A percentile compares a stretch with the other conserved stretches of the same genome.
These are phyloP conservation scores for Hypericum perforatum DNA, from an alignment of 345 rosid genomes.

Conservation along the genomic window DNA sequence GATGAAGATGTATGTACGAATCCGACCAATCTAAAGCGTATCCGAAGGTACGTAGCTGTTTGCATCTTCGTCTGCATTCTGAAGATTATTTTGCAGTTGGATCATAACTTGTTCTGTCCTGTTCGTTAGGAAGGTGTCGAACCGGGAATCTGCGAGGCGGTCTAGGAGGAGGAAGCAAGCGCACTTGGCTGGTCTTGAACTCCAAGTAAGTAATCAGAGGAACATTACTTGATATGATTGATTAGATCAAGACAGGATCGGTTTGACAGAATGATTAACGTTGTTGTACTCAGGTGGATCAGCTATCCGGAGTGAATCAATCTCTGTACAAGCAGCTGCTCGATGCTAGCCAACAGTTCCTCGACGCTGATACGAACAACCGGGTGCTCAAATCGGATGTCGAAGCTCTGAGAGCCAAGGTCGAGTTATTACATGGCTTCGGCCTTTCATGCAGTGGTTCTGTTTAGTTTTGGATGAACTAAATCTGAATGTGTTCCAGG, in stretches of 20 bases:
- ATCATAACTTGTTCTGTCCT: too few relatives aligned
- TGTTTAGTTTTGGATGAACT: too few relatives aligned
- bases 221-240: too few relatives aligned
- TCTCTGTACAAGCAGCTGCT: slow-evolving; percentile 47
- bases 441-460: not conserved
- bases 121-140: too few relatives aligned
- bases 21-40: not conserved
- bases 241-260: too few relatives aligned
- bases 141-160: too few relatives aligned
- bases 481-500: slow-evolving; percentile 39
- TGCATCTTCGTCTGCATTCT: too few relatives aligned
- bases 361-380: slow-evolving; percentile 45
- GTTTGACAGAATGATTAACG: too few relatives aligned
- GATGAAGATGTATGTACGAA: slow-evolving; percentile 1
- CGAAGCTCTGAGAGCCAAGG: slow-evolving; percentile 73
- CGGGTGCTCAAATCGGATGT: slow-evolving; percentile 67
- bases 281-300: too few relatives aligned
- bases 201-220: not conserved
- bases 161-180: not conserved
- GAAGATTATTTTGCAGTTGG: too few relatives aligned
- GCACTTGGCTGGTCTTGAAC: not conserved
- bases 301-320: not conserved
- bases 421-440: slow-evolving; percentile 11
- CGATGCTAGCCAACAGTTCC: slow-evolving; percentile 39
- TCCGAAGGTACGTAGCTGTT: not conserved